These are phyloP conservation scores for Hippophae rhamnoides DNA, from an alignment of 306 rosid genomes.

Conservation along the genomic window DNA sequence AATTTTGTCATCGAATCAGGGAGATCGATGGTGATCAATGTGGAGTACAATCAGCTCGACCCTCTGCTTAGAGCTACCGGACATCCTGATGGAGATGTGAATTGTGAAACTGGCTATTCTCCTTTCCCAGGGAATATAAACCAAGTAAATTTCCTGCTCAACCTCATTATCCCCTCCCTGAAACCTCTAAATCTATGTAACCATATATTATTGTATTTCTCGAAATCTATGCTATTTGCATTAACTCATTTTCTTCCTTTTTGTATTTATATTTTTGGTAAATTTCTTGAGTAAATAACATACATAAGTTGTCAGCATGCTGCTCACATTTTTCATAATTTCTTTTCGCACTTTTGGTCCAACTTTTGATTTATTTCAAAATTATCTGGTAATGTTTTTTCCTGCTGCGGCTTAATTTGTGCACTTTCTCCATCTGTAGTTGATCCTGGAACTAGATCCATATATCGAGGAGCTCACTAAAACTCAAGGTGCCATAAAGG, in stretches of 20 bases:
- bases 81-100: slow-evolving; percentile 80
- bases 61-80: slow-evolving; percentile 96
- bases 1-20: slow-evolving; percentile 28
- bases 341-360: neutral
- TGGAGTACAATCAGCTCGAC: slow-evolving; percentile 96
- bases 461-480: slow-evolving; percentile 84
- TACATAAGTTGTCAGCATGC: neutral
- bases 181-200: neutral
- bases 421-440: slow-evolving; percentile 33
- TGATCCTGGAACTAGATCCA: slow-evolving; percentile 84
- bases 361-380: neutral
- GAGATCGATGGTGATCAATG: slow-evolving; percentile 91
- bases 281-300: too few species aligned
- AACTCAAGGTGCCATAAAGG: slow-evolving; percentile 78
- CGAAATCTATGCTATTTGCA: too few species aligned
- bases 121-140: slow-evolving; percentile 97
- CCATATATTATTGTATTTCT: neutral
- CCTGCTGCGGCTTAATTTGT: slow-evolving; percentile 13
- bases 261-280: too few species aligned
- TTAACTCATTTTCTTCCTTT: too few species aligned
- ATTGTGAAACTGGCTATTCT: slow-evolving; percentile 77
- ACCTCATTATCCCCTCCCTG: neutral
- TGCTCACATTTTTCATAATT: neutral
- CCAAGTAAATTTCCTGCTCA: slow-evolving; percentile 54
- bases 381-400: slow-evolving; percentile 15